Conservation (phyloP, 176 grass and related monocot species). For the Tillandsia leiboldiana region DNA sequence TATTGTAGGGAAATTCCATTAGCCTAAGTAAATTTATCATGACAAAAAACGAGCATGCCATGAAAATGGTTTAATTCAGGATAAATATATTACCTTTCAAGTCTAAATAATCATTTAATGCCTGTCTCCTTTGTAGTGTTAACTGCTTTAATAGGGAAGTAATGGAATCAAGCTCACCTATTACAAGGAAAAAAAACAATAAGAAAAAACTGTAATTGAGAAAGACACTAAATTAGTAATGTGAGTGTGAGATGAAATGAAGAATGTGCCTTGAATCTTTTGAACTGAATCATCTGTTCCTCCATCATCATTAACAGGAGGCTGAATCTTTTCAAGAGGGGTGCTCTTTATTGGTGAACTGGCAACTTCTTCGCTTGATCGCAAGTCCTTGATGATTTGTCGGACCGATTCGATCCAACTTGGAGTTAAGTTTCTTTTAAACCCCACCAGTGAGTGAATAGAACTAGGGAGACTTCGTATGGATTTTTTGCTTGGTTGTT, state of each 20-base stretch:
- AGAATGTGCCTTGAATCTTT: conserved; percentile 60
- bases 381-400: conserved; percentile 60
- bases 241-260: conserved; percentile 1
- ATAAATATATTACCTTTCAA: conserved; percentile 69
- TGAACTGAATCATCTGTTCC: conserved; percentile 34
- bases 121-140: conserved; percentile 52
- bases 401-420: conserved; percentile 70
- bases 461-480: conserved; percentile 55
- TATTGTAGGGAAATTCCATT: neutral
- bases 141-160: conserved; percentile 46
- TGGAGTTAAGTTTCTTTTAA: conserved; percentile 56
- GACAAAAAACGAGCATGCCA: conserved; percentile 1
- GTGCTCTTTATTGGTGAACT: conserved; percentile 11
- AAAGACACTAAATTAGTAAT: conserved; percentile 7
- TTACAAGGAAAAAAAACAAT: conserved; percentile 19
- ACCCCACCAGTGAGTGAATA: conserved; percentile 49
- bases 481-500: conserved; percentile 25
- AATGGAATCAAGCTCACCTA: conserved; percentile 60
- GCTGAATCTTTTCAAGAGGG: conserved; percentile 28
- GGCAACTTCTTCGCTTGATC: conserved; percentile 31
- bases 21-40: neutral
- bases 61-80: conserved; percentile 1
- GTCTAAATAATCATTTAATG: conserved; percentile 79
- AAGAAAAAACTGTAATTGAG: conserved; percentile 4
- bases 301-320: conserved; percentile 25